A percentile compares a stretch with the other conserved stretches of the same genome.
These are phyloP conservation scores for Cystobasidium ongulense DNA, from an alignment of 768 basidiomycete species.

Conservation along the genomic window DNA sequence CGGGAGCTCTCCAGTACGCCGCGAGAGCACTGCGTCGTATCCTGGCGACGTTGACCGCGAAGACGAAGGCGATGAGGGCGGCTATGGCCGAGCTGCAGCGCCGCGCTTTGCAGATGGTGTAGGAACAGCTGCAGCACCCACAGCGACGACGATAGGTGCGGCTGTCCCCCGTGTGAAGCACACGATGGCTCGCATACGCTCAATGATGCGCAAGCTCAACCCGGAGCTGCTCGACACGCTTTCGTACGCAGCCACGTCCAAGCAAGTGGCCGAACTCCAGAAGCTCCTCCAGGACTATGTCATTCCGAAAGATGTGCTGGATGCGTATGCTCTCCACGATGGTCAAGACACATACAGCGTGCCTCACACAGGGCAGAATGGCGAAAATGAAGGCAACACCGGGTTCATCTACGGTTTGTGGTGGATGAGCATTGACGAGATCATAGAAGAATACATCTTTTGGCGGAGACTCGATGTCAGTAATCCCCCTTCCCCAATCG, in stretches of 20 bases:
- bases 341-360: slow-evolving; percentile 89
- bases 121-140: not conserved
- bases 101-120: too few relatives aligned
- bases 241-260: slow-evolving; percentile 76
- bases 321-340: slow-evolving; percentile 77
- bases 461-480: slow-evolving; percentile 79
- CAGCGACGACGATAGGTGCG: not conserved
- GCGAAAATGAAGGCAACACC: slow-evolving; percentile 55
- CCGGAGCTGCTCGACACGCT: slow-evolving; percentile 92
- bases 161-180: slow-evolving; percentile 59
- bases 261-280: slow-evolving; percentile 67
- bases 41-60: not conserved
- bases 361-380: slow-evolving; percentile 51
- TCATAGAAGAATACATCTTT: slow-evolving; percentile 89
- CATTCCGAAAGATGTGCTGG: slow-evolving; percentile 77
- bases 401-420: slow-evolving; percentile 93
- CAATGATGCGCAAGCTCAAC: slow-evolving; percentile 76
- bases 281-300: slow-evolving; percentile 58
- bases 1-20: not conserved
- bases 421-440: slow-evolving; percentile 84
- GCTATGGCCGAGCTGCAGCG: not conserved
- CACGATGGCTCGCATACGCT: slow-evolving; percentile 74
- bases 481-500: slow-evolving; percentile 37
- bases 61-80: not conserved
- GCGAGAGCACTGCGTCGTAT: not conserved